Conservation (phyloP, 2,329 filamentous ascomycete genomes). For the Penicillium sp. region DNA sequence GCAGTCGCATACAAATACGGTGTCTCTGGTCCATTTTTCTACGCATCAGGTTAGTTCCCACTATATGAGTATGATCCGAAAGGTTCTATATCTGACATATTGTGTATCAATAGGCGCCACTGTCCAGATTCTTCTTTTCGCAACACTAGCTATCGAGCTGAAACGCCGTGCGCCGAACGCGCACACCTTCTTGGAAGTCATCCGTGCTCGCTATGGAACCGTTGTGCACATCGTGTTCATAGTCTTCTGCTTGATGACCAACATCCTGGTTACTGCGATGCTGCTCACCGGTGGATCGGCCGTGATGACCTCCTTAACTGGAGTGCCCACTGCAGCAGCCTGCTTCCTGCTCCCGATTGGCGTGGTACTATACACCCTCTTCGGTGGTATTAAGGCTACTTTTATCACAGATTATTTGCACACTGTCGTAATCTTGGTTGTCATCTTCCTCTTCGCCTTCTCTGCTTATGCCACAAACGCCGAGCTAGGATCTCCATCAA, state of each 20-base stretch:
- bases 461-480: constrained; percentile 74
- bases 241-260: constrained; percentile 77
- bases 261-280: constrained; percentile 86
- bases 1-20: constrained; percentile 80
- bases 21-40: constrained; percentile 65
- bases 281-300: constrained; percentile 79
- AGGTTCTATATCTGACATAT: constrained; percentile 56
- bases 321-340: constrained; percentile 73
- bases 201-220: constrained; percentile 74
- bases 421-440: constrained; percentile 69
- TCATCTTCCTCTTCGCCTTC: constrained; percentile 82
- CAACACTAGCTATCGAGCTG: constrained; percentile 83
- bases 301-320: constrained; percentile 68
- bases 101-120: constrained; percentile 56
- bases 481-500: constrained; percentile 69
- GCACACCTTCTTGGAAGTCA: constrained; percentile 79
- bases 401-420: constrained; percentile 85
- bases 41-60: constrained; percentile 57
- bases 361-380: constrained; percentile 75
- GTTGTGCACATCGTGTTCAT: constrained; percentile 75
- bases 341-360: constrained; percentile 80
- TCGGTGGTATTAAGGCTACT: constrained; percentile 78
- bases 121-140: constrained; percentile 85
- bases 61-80: neutral
- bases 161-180: constrained; percentile 86